Evolutionary conservation across 2,329 filamentous ascomycete species (phyloP), one percentile per base, ranked within the genome.

Genomic region (Botryotinia convoluta): DNA sequence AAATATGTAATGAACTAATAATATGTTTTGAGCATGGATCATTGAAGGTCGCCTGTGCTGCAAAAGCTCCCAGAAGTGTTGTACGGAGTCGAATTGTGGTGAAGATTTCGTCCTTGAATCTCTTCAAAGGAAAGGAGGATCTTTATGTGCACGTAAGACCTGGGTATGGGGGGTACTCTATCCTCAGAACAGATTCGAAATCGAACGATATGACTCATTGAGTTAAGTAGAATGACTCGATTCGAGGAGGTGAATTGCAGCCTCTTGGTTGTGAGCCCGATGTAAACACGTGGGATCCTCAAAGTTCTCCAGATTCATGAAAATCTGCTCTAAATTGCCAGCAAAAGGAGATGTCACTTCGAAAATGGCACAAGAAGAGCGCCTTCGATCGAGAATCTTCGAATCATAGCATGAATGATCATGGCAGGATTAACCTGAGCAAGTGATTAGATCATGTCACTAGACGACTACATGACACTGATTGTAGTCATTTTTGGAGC

Each of bases 351-450:
- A 57, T 9, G 10, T 7, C 5, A 54, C 51, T 16, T 16, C 12
- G 26, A 29, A 51, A 0, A n/a, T 51, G 45, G 8, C 48, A 51
- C 48, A 51, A 51, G 2, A n/a, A 4, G 2, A 51, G 10, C 22
- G 4, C 6, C 0, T 51, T 4, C 3, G 1, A n/a, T 16, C 14
- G 2, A 6, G 0, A 8, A 8, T 18, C n/a, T 8, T 29, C 14
- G 0, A 57, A 29, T 18, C 14, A 3, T 29, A 9, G 51, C 14
- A 54, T 54, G 18, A 18, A 1, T 44, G 42, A 44, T 44, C 42
- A 18, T 44, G 7, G 16, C 6, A 7, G 42, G 16, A 8, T 18
- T 2, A 3, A 20, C 18, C 4, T 18, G 6, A 44, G 26, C 12
- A 54, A 3, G 2, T 3, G 5, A 8, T 3, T 22, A 8, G 2